Base-by-base conservation (phyloP, 768 basidiomycete species). In the Lactifluus echinatus region DNA sequence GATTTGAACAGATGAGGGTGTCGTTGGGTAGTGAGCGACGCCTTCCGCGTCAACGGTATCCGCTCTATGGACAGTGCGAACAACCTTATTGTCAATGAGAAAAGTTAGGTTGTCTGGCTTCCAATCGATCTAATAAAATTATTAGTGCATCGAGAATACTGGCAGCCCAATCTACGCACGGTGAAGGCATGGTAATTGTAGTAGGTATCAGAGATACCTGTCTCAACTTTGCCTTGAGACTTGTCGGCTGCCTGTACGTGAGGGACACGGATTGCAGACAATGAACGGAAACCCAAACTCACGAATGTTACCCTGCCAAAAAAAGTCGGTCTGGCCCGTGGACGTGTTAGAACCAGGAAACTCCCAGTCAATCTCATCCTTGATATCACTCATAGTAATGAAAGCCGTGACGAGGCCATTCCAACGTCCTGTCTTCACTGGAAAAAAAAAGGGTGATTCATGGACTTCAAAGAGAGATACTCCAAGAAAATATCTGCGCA, bases 331-430 rank as follows among this genome's bases (percentile, higher is more conserved):
- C 71, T 94, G 91, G 8, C 76, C 90, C 53, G 82, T 66, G 2
- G 79, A 79, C 2, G 81, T 84, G 19, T 70, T 65, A 45, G 73
- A 73, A 6, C 87, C 87, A 53, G 87, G 85, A 65, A 84, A 91
- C 67, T 90, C 88, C 88, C 89, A 90, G 62, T 92, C 89, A 50
- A 92, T 87, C 67, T 91, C 89, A 65, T 89, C 87, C 67, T 87
- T 89, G 64, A 90, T 76, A 62, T 85, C 80, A 17, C 71, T 73
- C 90, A 92, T 92, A 5, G 84, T 86, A 65, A 90, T 88, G 71
- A 87, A 87, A 8, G 91, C 90, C 0, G 85, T 84, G 52, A 94
- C 85, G 7, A 93, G 83, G 33, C 90, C 90, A 17, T 68, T 76
- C 88, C 87, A 90, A 55, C 81, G 79, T 40, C 86, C 82, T 0